A percentile compares a stretch with the other conserved stretches of the same genome.
These are phyloP conservation scores for Selenicereus undatus DNA, from an alignment of 148 eudicot genomes.

Conservation along the genomic window DNA sequence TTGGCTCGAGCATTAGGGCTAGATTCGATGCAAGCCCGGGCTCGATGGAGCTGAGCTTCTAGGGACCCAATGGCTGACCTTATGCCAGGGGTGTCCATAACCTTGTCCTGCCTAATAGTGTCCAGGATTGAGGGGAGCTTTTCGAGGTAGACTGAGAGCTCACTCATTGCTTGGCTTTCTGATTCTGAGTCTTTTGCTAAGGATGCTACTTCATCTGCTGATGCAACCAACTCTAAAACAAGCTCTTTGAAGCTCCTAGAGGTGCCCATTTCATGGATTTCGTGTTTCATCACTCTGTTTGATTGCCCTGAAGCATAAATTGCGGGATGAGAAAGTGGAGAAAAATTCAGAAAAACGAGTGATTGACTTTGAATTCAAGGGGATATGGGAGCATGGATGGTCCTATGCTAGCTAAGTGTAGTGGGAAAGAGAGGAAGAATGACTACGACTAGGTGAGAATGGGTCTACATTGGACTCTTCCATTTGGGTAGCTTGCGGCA, in stretches of 20 bases:
- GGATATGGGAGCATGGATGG: not conserved
- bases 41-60: slow-evolving; percentile 43
- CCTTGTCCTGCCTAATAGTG: slow-evolving; percentile 37
- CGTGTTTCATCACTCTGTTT: not conserved
- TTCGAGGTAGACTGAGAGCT: slow-evolving; percentile 43
- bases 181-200: slow-evolving; percentile 34
- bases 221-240: slow-evolving; percentile 33
- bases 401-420: slow-evolving; percentile 2
- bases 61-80: slow-evolving; percentile 53
- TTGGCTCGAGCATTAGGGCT: not conserved
- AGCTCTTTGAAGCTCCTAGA: slow-evolving; percentile 33
- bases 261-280: slow-evolving; percentile 18
- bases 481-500: slow-evolving; percentile 1
- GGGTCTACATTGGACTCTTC: slow-evolving; percentile 20
- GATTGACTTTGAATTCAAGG: slow-evolving; percentile 2
- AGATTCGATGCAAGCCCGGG: slow-evolving; percentile 29
- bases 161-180: slow-evolving; percentile 26
- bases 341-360: not conserved
- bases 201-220: slow-evolving; percentile 44
- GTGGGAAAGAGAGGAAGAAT: not conserved
- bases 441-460: slow-evolving; percentile 2
- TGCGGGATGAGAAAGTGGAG: not conserved
- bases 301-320: not conserved
- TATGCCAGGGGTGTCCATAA: slow-evolving; percentile 38
- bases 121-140: slow-evolving; percentile 44